Evolutionary conservation across 2,329 filamentous ascomycete genomes (phyloP).

Genomic region (Plectosphaerella plurivora): DNA sequence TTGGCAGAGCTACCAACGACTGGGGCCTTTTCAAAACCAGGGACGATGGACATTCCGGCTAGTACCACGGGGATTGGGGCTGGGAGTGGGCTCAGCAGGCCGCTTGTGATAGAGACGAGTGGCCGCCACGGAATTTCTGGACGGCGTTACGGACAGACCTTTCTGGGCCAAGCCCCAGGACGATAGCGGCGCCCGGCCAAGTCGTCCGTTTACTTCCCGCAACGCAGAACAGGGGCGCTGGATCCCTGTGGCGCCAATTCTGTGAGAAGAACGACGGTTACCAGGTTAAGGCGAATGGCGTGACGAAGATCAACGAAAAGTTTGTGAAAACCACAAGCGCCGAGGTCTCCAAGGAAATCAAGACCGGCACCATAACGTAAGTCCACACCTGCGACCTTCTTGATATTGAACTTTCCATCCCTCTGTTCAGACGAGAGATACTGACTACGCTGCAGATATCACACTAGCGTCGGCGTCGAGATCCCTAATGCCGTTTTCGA

Average conservation of each 20-base stretch:
- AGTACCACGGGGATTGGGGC: background rate
- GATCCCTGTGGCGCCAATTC: constrained; percentile 6
- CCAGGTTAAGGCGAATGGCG: too few species aligned
- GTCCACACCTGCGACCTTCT: too few species aligned
- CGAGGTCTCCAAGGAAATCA: too few species aligned
- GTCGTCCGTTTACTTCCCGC: constrained; percentile 7
- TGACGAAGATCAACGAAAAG: too few species aligned
- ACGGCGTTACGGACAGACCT: background rate
- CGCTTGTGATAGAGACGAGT: background rate
- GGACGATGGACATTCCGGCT: background rate
- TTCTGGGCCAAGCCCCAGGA: too few species aligned
- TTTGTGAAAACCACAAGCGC: too few species aligned
- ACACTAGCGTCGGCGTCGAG: background rate
- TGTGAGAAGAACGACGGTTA: constrained; percentile 4
- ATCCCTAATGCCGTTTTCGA: background rate
- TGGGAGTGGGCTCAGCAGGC: background rate
- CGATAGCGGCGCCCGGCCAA: constrained; percentile 1
- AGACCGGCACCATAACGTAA: background rate
- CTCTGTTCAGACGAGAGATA: background rate
- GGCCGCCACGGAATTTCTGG: constrained; percentile 1
- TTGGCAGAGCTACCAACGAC: background rate
- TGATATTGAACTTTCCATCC: too few species aligned
- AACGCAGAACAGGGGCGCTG: constrained; percentile 8
- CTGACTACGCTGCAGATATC: background rate
- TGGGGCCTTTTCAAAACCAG: background rate